Conservation (phyloP, 2,329 filamentous ascomycete genomes). For the Coniochaeta sp. region DNA sequence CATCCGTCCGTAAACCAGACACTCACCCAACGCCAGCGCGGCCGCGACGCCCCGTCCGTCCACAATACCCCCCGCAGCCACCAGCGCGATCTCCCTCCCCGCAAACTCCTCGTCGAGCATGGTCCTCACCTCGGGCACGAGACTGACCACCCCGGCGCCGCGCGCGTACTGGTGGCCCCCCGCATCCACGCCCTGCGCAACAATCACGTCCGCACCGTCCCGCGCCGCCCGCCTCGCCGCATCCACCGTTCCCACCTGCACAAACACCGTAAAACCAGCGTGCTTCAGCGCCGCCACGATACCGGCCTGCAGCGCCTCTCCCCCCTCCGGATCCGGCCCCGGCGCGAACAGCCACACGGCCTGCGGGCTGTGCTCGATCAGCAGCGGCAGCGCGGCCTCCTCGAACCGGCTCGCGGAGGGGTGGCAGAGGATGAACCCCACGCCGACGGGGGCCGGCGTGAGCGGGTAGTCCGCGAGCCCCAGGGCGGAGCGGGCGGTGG, state of each 20-base stretch:
- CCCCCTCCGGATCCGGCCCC: constrained; percentile 24
- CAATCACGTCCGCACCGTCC: constrained; percentile 49
- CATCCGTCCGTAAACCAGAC: not conserved
- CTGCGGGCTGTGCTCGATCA: constrained; percentile 44
- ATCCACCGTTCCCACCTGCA: constrained; percentile 54
- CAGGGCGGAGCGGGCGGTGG: constrained; percentile 15
- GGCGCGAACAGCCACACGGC: constrained; percentile 65
- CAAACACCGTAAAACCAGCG: constrained; percentile 40
- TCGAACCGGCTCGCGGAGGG: constrained; percentile 28
- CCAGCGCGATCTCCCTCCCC: constrained; percentile 27
- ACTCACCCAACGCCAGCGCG: constrained; percentile 43
- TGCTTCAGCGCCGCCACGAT: constrained; percentile 28
- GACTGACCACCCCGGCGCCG: constrained; percentile 45
- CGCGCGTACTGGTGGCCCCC: constrained; percentile 54
- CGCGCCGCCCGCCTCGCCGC: constrained; percentile 41
- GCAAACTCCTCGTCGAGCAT: constrained; percentile 31
- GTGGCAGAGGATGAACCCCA: constrained; percentile 56
- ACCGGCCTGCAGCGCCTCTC: constrained; percentile 25
- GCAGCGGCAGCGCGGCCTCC: constrained; percentile 38
- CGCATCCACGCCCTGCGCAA: constrained; percentile 57
- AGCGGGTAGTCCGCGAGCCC: constrained; percentile 13
- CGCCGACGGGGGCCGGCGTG: constrained; percentile 40
- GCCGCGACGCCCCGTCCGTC: constrained; percentile 49
- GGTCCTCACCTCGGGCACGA: constrained; percentile 50
- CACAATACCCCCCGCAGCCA: constrained; percentile 54